Evolutionary conservation across 176 grass and related monocot genomes (phyloP).

Genomic region (Pharus latifolius): DNA sequence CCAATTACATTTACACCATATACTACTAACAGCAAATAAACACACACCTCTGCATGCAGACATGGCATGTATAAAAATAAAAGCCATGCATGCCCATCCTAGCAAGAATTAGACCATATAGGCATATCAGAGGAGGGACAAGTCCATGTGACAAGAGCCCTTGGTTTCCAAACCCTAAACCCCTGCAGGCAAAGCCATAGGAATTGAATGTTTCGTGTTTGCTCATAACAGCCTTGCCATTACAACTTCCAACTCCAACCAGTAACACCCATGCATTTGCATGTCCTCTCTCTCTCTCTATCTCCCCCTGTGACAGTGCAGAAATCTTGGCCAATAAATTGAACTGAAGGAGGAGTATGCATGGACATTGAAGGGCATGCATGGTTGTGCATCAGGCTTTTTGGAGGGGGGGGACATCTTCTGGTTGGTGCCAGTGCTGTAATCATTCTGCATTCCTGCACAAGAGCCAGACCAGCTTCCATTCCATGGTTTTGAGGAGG

Average conservation of each 20-base stretch:
- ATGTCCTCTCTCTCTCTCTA: background rate
- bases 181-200: background rate
- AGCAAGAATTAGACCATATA: background rate
- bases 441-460: slow-evolving; percentile 15
- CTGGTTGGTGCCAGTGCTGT: background rate
- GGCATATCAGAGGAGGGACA: background rate
- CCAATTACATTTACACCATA: no score
- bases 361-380: slow-evolving; percentile 10
- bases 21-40: no score
- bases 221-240: background rate
- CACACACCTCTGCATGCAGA: background rate
- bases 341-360: background rate
- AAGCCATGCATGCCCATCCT: background rate
- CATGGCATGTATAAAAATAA: background rate
- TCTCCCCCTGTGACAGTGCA: background rate
- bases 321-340: background rate
- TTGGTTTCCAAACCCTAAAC: slow-evolving; percentile 33
- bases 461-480: slow-evolving; percentile 1
- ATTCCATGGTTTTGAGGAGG: slow-evolving; percentile 10
- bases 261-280: background rate
- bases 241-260: background rate
- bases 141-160: slow-evolving; percentile 25
- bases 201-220: slow-evolving; percentile 21
- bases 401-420: slow-evolving; percentile 7
- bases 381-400: background rate